Evolutionary conservation across 2,329 filamentous ascomycete species (phyloP).

Genomic region (Penicillium sp.): DNA sequence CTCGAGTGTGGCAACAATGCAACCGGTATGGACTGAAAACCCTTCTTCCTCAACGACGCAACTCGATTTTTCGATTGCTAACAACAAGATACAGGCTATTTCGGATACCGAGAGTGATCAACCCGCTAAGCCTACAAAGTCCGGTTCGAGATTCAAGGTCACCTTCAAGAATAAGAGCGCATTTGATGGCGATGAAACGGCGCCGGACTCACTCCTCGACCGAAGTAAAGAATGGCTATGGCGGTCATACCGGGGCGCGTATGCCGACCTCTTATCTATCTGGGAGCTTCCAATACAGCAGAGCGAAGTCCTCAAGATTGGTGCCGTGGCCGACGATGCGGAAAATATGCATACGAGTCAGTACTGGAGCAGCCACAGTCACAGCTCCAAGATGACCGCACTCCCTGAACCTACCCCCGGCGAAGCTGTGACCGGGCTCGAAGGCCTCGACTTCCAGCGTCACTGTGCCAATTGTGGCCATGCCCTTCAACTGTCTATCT

Average conservation of each 20-base stretch:
- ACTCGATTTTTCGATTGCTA: constrained; percentile 20
- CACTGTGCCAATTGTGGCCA: constrained; percentile 44
- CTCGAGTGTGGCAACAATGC: constrained; percentile 27
- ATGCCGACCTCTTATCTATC: constrained; percentile 58
- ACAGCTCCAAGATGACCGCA: constrained; percentile 25
- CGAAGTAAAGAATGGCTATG: constrained; percentile 49
- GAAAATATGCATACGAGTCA: constrained; percentile 19
- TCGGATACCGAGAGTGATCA: constrained; percentile 42
- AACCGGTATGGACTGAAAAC: constrained; percentile 31
- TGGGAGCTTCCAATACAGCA: constrained; percentile 57
- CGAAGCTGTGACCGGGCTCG: constrained; percentile 11
- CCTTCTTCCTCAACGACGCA: constrained; percentile 29
- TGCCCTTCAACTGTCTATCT: constrained; percentile 37
- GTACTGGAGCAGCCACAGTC: constrained; percentile 25
- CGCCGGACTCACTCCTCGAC: constrained; percentile 51
- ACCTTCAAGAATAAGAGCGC: constrained; percentile 56
- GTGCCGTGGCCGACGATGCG: constrained; percentile 42
- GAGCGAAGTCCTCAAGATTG: constrained; percentile 59
- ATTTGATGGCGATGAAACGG: constrained; percentile 54
- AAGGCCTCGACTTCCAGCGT: constrained; percentile 42
- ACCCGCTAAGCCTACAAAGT: constrained; percentile 26
- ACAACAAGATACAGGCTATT: constrained; percentile 31
- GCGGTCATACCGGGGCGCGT: constrained; percentile 54
- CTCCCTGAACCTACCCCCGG: constrained; percentile 22
- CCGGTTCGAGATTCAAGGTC: constrained; percentile 43